Conservation (phyloP, 495 filamentous ascomycete species). For the Podospora australis region DNA sequence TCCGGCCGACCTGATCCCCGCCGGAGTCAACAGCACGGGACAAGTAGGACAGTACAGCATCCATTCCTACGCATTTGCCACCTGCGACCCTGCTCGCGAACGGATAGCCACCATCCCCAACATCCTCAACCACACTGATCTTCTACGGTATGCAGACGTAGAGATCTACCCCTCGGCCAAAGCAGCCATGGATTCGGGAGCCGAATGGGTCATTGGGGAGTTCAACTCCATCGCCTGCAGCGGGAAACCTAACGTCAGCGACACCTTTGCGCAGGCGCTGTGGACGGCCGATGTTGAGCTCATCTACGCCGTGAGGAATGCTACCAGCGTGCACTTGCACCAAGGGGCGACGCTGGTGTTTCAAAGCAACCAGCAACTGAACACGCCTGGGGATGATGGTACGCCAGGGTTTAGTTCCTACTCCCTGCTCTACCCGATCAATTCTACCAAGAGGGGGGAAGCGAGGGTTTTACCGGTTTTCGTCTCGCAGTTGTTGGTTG, state of each 20-base stretch:
- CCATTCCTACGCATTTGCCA: constrained; percentile 28
- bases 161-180: constrained; percentile 19
- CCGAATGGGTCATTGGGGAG: constrained; percentile 15
- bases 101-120: constrained; percentile 21
- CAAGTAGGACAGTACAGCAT: constrained; percentile 23
- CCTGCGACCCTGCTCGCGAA: constrained; percentile 24
- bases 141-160: constrained; percentile 14
- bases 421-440: constrained; percentile 14
- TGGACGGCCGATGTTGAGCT: constrained; percentile 19
- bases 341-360: constrained; percentile 18
- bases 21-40: constrained; percentile 18
- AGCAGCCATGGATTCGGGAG: constrained; percentile 8
- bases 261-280: constrained; percentile 19
- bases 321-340: constrained; percentile 17
- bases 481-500: constrained; percentile 17
- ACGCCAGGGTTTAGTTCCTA: constrained; percentile 19
- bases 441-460: constrained; percentile 12
- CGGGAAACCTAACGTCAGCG: constrained; percentile 27
- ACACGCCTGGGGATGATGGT: constrained; percentile 19
- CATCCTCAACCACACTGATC: constrained; percentile 22
- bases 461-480: constrained; percentile 18
- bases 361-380: constrained; percentile 19
- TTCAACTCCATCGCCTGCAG: constrained; percentile 23
- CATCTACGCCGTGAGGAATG: constrained; percentile 16
- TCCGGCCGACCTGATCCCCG: constrained; percentile 19